Evolutionary conservation across 441 rosid species (phyloP).

Genomic region (Cnidoscolus chayamansa): DNA sequence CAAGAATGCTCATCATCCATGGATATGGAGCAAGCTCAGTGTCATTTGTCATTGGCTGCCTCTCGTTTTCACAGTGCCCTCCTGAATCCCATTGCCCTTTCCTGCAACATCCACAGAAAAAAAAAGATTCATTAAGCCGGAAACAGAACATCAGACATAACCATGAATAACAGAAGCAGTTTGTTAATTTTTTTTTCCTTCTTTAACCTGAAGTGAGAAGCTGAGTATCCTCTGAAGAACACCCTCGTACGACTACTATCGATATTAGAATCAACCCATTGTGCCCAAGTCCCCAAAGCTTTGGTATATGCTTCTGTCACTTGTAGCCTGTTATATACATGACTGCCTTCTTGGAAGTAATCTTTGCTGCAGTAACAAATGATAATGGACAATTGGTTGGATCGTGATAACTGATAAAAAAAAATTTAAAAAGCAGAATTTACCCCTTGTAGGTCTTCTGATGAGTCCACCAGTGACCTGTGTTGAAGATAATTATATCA

Average conservation of each 20-base stretch:
- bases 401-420: background rate
- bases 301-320: slow-evolving; percentile 59
- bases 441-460: slow-evolving; percentile 66
- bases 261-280: slow-evolving; percentile 70
- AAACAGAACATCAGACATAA: background rate
- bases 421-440: background rate
- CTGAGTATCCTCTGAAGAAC: slow-evolving; percentile 71
- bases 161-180: background rate
- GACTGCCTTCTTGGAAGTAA: slow-evolving; percentile 69
- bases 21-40: slow-evolving; percentile 46
- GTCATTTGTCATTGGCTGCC: slow-evolving; percentile 47
- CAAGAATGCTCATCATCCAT: slow-evolving; percentile 53
- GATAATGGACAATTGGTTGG: background rate
- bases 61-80: slow-evolving; percentile 54
- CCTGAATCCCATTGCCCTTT: slow-evolving; percentile 73
- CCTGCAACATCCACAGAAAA: slow-evolving; percentile 33
- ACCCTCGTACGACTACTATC: slow-evolving; percentile 50
- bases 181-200: background rate
- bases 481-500: slow-evolving; percentile 64
- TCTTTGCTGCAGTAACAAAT: slow-evolving; percentile 37
- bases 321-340: slow-evolving; percentile 44
- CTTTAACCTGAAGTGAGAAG: slow-evolving; percentile 58
- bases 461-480: slow-evolving; percentile 92
- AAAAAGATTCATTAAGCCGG: background rate
- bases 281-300: slow-evolving; percentile 69